phyloP scores from a whole-genome alignment of 2,329 filamentous ascomycete species.

The Penicillium sp. region DNA sequence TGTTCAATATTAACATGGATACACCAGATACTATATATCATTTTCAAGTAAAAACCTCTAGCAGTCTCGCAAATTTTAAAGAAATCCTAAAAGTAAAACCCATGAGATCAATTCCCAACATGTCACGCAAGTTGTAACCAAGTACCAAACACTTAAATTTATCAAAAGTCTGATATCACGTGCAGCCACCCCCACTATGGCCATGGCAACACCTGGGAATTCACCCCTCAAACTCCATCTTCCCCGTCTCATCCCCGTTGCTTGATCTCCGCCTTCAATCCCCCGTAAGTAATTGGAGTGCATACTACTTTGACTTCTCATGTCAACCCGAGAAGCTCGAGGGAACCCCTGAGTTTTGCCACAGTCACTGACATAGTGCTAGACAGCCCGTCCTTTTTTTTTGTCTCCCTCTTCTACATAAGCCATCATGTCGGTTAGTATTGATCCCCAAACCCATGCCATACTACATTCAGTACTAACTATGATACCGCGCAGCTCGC shows the following conservation, averaged over 20 bases:
- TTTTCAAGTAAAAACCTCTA: background rate
- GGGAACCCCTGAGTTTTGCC: background rate
- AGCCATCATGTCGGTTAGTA: constrained; percentile 38
- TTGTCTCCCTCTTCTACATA: constrained; percentile 21
- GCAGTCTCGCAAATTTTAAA: background rate
- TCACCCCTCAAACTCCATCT: constrained; percentile 36
- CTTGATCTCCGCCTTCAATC: constrained; percentile 9
- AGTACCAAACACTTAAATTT: constrained; percentile 14
- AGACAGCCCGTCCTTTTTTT: constrained; percentile 24
- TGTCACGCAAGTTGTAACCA: background rate
- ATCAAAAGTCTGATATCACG: constrained; percentile 23
- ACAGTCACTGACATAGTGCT: constrained; percentile 32
- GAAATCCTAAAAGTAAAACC: background rate
- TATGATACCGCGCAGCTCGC: constrained; percentile 29
- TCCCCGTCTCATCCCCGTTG: constrained; percentile 19
- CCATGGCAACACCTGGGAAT: constrained; percentile 33
- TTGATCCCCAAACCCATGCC: background rate
- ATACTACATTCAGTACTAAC: constrained; percentile 6
- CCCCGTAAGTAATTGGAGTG: constrained; percentile 8
- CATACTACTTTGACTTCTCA: background rate
- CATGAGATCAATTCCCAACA: background rate
- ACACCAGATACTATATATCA: background rate
- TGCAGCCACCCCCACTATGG: constrained; percentile 31
- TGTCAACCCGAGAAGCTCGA: background rate
- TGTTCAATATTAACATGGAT: background rate